phyloP scores from a whole-genome alignment of 495 filamentous ascomycete species.

The Hypoxylon intermedium region DNA sequence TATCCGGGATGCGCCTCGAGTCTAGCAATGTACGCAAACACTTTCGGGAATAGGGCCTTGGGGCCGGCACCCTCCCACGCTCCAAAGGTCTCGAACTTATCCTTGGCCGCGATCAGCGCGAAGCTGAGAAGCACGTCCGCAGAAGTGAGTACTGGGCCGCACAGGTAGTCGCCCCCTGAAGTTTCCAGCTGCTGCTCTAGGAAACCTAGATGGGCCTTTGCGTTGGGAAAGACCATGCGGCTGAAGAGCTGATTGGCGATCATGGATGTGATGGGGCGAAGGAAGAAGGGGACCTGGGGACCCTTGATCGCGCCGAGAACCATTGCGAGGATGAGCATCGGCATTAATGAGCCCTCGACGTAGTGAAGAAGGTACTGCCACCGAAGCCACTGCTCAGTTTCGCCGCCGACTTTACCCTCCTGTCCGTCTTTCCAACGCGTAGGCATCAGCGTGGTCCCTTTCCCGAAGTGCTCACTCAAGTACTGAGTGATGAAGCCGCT shows the following conservation, averaged over 20 bases:
- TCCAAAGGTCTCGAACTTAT: conserved; percentile 60
- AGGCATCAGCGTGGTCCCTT: conserved; percentile 63
- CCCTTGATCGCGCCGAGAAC: conserved; percentile 57
- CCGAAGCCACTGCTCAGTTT: conserved; percentile 77
- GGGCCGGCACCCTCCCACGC: conserved; percentile 34
- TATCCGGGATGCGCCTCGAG: conserved; percentile 70
- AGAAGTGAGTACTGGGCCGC: conserved; percentile 72
- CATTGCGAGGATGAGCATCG: conserved; percentile 61
- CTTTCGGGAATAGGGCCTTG: conserved; percentile 45
- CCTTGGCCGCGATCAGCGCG: conserved; percentile 66
- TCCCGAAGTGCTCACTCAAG: conserved; percentile 72
- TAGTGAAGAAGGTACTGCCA: conserved; percentile 85
- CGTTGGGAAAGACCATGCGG: conserved; percentile 67
- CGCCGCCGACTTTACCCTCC: conserved; percentile 64
- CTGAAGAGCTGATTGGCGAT: conserved; percentile 68
- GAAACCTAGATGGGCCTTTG: conserved; percentile 71
- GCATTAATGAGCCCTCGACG: conserved; percentile 74
- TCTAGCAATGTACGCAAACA: conserved; percentile 67
- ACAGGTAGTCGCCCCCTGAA: conserved; percentile 71
- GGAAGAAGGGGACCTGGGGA: conserved; percentile 78
- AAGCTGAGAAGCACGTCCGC: conserved; percentile 86
- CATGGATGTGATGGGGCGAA: conserved; percentile 74
- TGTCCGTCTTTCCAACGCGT: conserved; percentile 64
- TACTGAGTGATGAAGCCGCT: conserved; percentile 82
- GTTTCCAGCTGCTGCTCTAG: conserved; percentile 74